These are phyloP conservation scores for Phytophthora capsici DNA, from an alignment of 352 stramenopile species.

Conservation along the genomic window DNA sequence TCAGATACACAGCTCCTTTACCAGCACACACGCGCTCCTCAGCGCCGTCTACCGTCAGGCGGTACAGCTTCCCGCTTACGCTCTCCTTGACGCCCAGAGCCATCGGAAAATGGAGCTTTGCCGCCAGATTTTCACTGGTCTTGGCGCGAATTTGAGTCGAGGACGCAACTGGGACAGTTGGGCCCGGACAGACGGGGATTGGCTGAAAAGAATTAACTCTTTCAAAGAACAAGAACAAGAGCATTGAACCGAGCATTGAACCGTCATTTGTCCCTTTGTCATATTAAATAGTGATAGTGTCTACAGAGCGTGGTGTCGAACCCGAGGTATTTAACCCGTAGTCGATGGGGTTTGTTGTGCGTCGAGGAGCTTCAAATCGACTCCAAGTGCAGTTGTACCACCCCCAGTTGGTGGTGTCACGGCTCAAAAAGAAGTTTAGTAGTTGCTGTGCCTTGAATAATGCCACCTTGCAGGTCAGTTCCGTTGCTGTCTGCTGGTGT, in stretches of 20 bases:
- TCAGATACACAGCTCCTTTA: slow-evolving; percentile 75
- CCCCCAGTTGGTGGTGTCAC: slow-evolving; percentile 35
- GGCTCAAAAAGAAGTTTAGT: slow-evolving; percentile 1
- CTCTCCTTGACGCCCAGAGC: slow-evolving; percentile 73
- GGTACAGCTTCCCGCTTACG: slow-evolving; percentile 67
- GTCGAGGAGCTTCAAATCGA: slow-evolving; percentile 28
- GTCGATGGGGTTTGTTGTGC: slow-evolving; percentile 28
- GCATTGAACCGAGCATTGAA: too few species aligned
- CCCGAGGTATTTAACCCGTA: too few species aligned
- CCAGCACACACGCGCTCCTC: slow-evolving; percentile 71
- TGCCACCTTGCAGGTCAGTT: slow-evolving; percentile 37
- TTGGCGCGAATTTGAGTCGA: neutral
- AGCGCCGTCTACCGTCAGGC: slow-evolving; percentile 48
- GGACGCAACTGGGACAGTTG: neutral
- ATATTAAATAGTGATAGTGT: slow-evolving; percentile 42
- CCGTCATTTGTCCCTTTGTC: too few species aligned
- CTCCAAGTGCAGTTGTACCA: slow-evolving; percentile 32
- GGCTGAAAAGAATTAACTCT: neutral
- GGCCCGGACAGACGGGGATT: too few species aligned
- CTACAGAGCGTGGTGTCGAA: slow-evolving; percentile 17
- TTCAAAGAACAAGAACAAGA: too few species aligned
- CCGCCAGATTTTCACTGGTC: slow-evolving; percentile 15
- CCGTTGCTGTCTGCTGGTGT: slow-evolving; percentile 35
- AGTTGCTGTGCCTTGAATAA: slow-evolving; percentile 7
- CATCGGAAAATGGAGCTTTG: slow-evolving; percentile 30